A percentile compares a stretch with the other conserved stretches of the same genome.
phyloP scores from a whole-genome alignment of 805 yeast genomes.

The Hanseniaspora meyeri region DNA sequence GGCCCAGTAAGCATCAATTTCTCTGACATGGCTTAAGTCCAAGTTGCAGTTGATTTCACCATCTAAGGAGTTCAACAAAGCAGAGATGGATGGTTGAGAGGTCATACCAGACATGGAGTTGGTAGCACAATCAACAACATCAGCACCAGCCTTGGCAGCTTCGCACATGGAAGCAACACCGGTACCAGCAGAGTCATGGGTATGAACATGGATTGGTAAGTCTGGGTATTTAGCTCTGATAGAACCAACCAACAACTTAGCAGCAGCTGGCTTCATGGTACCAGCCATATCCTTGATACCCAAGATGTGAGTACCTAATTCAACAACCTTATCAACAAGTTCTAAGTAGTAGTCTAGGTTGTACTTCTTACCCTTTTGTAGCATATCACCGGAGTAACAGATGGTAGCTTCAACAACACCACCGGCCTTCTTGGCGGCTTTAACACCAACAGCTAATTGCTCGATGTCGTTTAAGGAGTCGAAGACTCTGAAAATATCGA shows the following conservation, averaged over 20 bases:
- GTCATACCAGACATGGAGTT: conserved; percentile 98
- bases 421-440: conserved; percentile 95
- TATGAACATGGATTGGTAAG: conserved; percentile 94
- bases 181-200: conserved; percentile 99
- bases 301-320: conserved; percentile 88
- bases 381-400: conserved; percentile 98
- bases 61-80: conserved; percentile 82
- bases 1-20: conserved; percentile 92
- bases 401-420: conserved; percentile 98
- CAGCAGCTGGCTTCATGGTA: conserved; percentile 92
- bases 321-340: conserved; percentile 71
- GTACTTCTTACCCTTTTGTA: conserved; percentile 89
- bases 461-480: conserved; percentile 96
- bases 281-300: conserved; percentile 99
- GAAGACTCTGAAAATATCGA: conserved; percentile 93
- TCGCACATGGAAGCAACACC: conserved; percentile 96
- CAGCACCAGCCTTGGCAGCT: conserved; percentile 92
- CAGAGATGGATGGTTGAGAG: conserved; percentile 92
- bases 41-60: conserved; percentile 72
- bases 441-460: conserved; percentile 93
- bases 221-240: conserved; percentile 81
- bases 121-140: conserved; percentile 92
- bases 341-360: conserved; percentile 78
- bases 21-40: conserved; percentile 55
- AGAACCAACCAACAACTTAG: conserved; percentile 62